A percentile compares a stretch with the other conserved stretches of the same genome.
These are phyloP conservation scores for Grosmannia serpens DNA, from an alignment of 2,329 filamentous ascomycete species.

Conservation along the genomic window DNA sequence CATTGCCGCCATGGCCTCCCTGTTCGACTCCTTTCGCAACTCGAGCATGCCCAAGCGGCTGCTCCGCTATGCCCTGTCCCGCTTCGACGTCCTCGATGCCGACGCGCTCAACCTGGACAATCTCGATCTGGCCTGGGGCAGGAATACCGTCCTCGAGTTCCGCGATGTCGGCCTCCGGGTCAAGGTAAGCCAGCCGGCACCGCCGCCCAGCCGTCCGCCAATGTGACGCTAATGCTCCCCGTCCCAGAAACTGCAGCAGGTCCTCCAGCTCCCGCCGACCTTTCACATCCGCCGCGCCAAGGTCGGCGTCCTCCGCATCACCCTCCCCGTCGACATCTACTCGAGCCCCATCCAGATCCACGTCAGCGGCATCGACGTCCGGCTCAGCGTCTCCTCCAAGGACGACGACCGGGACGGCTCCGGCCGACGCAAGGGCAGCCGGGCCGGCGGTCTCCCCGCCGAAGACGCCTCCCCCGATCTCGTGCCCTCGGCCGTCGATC, in stretches of 20 bases:
- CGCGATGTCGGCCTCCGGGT: slow-evolving; percentile 74
- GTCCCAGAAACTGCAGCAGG: slow-evolving; percentile 67
- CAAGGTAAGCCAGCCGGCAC: slow-evolving; percentile 41
- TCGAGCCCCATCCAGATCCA: slow-evolving; percentile 73
- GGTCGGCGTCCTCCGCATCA: slow-evolving; percentile 65
- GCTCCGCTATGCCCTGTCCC: slow-evolving; percentile 73
- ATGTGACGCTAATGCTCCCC: no score
- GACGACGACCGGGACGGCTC: slow-evolving; percentile 13
- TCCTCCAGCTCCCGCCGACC: slow-evolving; percentile 62
- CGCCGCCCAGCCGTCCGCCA: not conserved
- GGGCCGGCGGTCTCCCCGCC: slow-evolving; percentile 17
- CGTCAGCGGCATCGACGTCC: slow-evolving; percentile 67
- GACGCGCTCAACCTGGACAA: slow-evolving; percentile 78
- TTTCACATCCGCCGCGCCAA: slow-evolving; percentile 64
- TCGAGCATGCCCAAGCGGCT: slow-evolving; percentile 81
- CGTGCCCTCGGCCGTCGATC: slow-evolving; percentile 58
- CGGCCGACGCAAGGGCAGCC: slow-evolving; percentile 13
- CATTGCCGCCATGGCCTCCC: slow-evolving; percentile 50
- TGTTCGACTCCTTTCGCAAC: slow-evolving; percentile 52
- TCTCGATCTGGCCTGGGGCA: slow-evolving; percentile 72
- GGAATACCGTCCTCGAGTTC: slow-evolving; percentile 73
- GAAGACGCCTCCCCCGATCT: slow-evolving; percentile 17
- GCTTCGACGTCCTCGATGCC: slow-evolving; percentile 77
- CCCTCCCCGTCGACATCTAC: slow-evolving; percentile 79
- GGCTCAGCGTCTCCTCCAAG: slow-evolving; percentile 41